Evolutionary conservation across 2,329 filamentous ascomycete genomes (phyloP).

Genomic region (Colletotrichum sp.): DNA sequence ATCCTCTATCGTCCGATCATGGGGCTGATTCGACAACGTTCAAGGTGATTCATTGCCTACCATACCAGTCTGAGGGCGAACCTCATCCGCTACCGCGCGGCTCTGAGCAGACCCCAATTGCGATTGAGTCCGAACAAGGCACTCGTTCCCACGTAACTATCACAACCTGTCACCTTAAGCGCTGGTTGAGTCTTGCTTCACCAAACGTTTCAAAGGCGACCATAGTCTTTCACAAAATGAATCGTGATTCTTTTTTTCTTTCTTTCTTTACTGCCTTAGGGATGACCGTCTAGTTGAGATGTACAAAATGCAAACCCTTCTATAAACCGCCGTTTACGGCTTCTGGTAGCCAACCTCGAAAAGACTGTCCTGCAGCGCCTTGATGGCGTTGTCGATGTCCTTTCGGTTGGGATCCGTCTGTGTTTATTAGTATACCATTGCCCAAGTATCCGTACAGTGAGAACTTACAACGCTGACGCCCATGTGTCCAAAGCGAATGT

Average conservation of each 20-base stretch:
- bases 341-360: conserved; percentile 73
- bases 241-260: neutral
- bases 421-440: conserved; percentile 24
- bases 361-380: conserved; percentile 76
- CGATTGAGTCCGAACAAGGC: neutral
- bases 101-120: neutral
- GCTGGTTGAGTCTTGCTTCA: neutral
- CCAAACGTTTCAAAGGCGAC: neutral
- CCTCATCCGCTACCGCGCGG: neutral
- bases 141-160: neutral
- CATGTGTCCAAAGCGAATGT: conserved; percentile 98
- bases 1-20: neutral
- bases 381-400: conserved; percentile 85
- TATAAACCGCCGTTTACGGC: conserved; percentile 29
- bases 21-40: neutral
- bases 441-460: neutral
- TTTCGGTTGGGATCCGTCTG: conserved; percentile 76
- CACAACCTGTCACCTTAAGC: neutral
- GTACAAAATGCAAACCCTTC: neutral
- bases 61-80: neutral
- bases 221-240: neutral
- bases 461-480: conserved; percentile 80
- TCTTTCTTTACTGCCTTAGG: neutral
- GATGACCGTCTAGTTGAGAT: neutral
- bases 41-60: neutral